Evolutionary conservation across 2,329 filamentous ascomycete genomes (phyloP).

Genomic region (Acrocalymma vagum): DNA sequence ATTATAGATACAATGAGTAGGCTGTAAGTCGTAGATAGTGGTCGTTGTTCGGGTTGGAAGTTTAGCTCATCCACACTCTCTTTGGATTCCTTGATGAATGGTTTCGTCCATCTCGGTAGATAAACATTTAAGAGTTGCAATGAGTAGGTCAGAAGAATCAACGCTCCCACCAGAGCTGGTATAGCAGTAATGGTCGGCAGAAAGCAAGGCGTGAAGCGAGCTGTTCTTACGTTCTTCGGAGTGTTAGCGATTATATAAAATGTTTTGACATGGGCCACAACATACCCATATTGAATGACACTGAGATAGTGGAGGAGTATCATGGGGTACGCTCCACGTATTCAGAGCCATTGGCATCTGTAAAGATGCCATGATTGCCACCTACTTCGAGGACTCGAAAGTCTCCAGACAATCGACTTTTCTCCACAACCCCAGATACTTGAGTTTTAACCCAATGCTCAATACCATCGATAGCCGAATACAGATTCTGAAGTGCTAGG

Average conservation of each 20-base stretch:
- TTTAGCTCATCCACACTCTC: conserved; percentile 39
- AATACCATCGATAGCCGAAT: no score
- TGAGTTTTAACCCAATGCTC: no score
- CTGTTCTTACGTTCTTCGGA: conserved; percentile 42
- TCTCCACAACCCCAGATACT: no score
- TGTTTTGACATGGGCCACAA: no score
- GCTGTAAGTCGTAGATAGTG: conserved; percentile 33
- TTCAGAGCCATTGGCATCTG: conserved; percentile 30
- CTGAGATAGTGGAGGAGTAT: conserved; percentile 26
- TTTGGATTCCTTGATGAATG: conserved; percentile 56
- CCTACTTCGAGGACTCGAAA: no score
- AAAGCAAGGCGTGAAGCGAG: conserved; percentile 52
- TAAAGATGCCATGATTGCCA: conserved; percentile 34
- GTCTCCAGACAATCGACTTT: no score
- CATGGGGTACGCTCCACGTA: conserved; percentile 9
- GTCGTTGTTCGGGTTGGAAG: conserved; percentile 33
- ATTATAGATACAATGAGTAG: conserved; percentile 33
- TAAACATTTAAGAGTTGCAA: conserved; percentile 40
- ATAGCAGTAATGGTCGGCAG: conserved; percentile 48
- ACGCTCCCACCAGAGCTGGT: conserved; percentile 45
- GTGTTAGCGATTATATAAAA: conserved; percentile 13
- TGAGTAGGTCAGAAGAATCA: conserved; percentile 48
- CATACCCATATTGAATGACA: conserved; percentile 40
- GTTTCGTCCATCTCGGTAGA: conserved; percentile 59
- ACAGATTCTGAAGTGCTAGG: no score